A percentile compares a stretch with the other conserved stretches of the same genome.
phyloP scores from a whole-genome alignment of 306 rosid genomes.

The Vigna angularis region DNA sequence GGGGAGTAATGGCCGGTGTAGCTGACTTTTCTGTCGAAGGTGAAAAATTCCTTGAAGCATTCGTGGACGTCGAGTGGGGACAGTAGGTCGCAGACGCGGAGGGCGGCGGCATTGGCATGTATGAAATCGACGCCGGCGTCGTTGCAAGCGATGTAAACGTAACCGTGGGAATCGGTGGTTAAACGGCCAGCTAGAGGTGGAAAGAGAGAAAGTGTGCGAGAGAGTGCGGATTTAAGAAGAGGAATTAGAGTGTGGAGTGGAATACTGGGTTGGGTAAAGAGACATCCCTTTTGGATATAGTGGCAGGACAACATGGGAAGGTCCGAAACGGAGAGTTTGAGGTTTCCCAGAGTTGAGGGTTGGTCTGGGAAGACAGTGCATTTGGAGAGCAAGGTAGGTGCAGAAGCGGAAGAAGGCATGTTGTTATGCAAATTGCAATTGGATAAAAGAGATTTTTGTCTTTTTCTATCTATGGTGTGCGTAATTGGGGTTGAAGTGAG shows the following conservation, averaged over 20 bases:
- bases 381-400: slow-evolving; percentile 54
- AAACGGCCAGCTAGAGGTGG: slow-evolving; percentile 93
- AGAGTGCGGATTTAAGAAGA: slow-evolving; percentile 59
- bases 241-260: slow-evolving; percentile 48
- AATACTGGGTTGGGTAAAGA: slow-evolving; percentile 67
- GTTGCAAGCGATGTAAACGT: slow-evolving; percentile 70
- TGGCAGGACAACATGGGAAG: slow-evolving; percentile 94
- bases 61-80: slow-evolving; percentile 55
- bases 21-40: slow-evolving; percentile 73
- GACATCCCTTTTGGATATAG: slow-evolving; percentile 91
- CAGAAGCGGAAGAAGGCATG: slow-evolving; percentile 51
- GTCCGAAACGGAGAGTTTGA: slow-evolving; percentile 91
- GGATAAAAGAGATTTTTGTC: slow-evolving; percentile 33
- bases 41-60: slow-evolving; percentile 61
- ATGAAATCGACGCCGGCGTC: slow-evolving; percentile 80
- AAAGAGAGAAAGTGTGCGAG: slow-evolving; percentile 70
- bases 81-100: slow-evolving; percentile 52
- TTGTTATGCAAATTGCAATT: slow-evolving; percentile 14
- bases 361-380: slow-evolving; percentile 69
- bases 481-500: slow-evolving; percentile 34
- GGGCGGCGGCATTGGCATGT: slow-evolving; percentile 50
- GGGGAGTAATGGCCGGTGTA: slow-evolving; percentile 72
- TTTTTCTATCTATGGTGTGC: neutral
- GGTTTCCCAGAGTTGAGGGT: slow-evolving; percentile 54
- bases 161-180: slow-evolving; percentile 60